Evolutionary conservation across 441 rosid genomes (phyloP), one percentile per base, ranked within the genome.

Genomic region (Hura crepitans): DNA sequence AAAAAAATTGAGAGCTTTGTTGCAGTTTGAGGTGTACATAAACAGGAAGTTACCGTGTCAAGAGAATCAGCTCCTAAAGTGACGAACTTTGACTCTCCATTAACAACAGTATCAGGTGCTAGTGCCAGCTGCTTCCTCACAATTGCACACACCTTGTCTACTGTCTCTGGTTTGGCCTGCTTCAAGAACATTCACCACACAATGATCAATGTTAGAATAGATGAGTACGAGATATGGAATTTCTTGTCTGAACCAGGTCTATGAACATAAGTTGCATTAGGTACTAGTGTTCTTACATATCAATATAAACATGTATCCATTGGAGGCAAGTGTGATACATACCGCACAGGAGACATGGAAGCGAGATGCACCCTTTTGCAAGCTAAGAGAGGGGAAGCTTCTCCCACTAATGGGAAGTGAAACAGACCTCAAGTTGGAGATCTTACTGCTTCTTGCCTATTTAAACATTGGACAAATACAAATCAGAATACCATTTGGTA

Each of bases 11-110:
- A 42, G 46, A 11, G 46, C 12, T 42, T 42, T 42, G 12, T 8
- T 42, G 14, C 0, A 10, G 8, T 5, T 37, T 9, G 14, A 42
- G 12, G 12, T 10, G 12, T 9, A 14, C 2, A 4, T 22, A 11
- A 13, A 23, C 5, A 22, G 58, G 57, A 30, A 23, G n/a, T 45
- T 80, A 82, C 87, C 71, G 85, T 76, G 58, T 82, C 90, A 14
- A 81, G 83, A 72, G 87, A 82, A 80, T 80, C 86, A 39, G 85
- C 86, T 71, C 85, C 87, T 30, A 86, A 83, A 5, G 81, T 70
- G 27, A 74, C 33, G 9, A 86, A 86, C 72, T 81, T 82, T 17
- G 84, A 84, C n/a, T 82, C 85, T 59, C 81, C 85, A 5, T 70
- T 76, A n/a, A 84, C 77, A 1, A 59, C 60, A 60, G 78, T 13